These are phyloP conservation scores for Wickerhamomyces queroliae DNA, from an alignment of 805 yeast species.

Conservation along the genomic window DNA sequence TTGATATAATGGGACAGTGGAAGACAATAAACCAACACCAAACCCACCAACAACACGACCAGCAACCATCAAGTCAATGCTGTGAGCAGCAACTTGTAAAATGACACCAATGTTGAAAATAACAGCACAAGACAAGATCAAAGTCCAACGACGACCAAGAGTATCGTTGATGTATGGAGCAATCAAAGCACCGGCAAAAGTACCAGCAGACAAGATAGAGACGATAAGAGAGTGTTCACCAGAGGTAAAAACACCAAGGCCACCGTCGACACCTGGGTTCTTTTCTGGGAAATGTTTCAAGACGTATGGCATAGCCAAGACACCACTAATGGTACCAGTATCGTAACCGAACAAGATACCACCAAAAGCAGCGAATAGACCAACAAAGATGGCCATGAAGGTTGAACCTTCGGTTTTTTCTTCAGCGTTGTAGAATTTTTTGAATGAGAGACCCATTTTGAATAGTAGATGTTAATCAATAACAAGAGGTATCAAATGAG, in stretches of 20 bases:
- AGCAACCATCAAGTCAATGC: slow-evolving; percentile 43
- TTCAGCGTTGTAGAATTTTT: slow-evolving; percentile 35
- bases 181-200: slow-evolving; percentile 60
- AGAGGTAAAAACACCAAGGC: slow-evolving; percentile 27
- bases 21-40: slow-evolving; percentile 68
- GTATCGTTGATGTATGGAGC: slow-evolving; percentile 53
- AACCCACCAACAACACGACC: slow-evolving; percentile 68
- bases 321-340: slow-evolving; percentile 62
- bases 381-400: slow-evolving; percentile 41
- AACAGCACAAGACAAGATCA: slow-evolving; percentile 34
- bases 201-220: slow-evolving; percentile 65
- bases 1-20: slow-evolving; percentile 69
- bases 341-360: slow-evolving; percentile 66
- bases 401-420: slow-evolving; percentile 44
- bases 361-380: slow-evolving; percentile 61
- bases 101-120: slow-evolving; percentile 49
- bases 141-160: slow-evolving; percentile 47
- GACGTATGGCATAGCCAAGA: slow-evolving; percentile 57
- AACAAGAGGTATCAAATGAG: neutral
- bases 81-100: slow-evolving; percentile 38
- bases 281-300: slow-evolving; percentile 33
- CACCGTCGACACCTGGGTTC: slow-evolving; percentile 15
- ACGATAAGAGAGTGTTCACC: slow-evolving; percentile 53
- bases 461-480: too few relatives aligned
- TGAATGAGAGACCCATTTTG: slow-evolving; percentile 7